Evolutionary conservation across 2,329 filamentous ascomycete genomes (phyloP).

Genomic region (Blastomyces gilchristii): DNA sequence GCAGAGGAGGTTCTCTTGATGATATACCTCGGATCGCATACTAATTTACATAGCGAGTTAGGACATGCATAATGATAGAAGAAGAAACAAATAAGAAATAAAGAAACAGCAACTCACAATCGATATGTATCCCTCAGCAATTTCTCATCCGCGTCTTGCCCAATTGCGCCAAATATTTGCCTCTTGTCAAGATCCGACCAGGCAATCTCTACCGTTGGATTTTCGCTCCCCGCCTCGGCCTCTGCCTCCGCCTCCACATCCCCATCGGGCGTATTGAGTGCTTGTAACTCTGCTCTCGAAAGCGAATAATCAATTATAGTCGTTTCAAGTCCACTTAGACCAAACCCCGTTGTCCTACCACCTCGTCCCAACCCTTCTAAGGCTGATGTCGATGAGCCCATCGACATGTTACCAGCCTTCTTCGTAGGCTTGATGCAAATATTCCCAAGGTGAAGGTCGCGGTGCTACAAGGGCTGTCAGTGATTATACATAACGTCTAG

Average conservation of each 20-base stretch:
- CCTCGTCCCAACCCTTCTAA: constrained; percentile 23
- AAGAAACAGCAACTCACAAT: constrained; percentile 23
- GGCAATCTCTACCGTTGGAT: constrained; percentile 20
- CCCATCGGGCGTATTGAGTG: constrained; percentile 19
- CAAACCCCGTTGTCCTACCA: constrained; percentile 31
- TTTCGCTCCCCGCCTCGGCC: background rate
- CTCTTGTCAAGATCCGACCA: constrained; percentile 36
- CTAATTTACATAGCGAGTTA: constrained; percentile 15
- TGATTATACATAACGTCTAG: background rate
- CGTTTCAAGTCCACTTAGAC: constrained; percentile 47
- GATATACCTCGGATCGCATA: constrained; percentile 35
- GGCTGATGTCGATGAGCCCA: constrained; percentile 26
- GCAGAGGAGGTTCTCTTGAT: constrained; percentile 33
- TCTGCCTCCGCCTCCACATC: constrained; percentile 11
- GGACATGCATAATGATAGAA: no score
- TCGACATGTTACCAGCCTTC: constrained; percentile 22
- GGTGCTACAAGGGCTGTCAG: constrained; percentile 35
- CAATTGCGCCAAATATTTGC: constrained; percentile 34
- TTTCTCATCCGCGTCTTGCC: constrained; percentile 33
- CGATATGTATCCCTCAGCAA: constrained; percentile 34
- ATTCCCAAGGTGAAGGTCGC: constrained; percentile 58
- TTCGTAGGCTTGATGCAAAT: constrained; percentile 45
- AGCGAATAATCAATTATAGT: constrained; percentile 61
- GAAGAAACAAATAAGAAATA: background rate
- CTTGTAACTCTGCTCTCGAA: constrained; percentile 46